These are phyloP conservation scores for Sambucus nigra DNA, from an alignment of 129 eudicot species.

Conservation along the genomic window DNA sequence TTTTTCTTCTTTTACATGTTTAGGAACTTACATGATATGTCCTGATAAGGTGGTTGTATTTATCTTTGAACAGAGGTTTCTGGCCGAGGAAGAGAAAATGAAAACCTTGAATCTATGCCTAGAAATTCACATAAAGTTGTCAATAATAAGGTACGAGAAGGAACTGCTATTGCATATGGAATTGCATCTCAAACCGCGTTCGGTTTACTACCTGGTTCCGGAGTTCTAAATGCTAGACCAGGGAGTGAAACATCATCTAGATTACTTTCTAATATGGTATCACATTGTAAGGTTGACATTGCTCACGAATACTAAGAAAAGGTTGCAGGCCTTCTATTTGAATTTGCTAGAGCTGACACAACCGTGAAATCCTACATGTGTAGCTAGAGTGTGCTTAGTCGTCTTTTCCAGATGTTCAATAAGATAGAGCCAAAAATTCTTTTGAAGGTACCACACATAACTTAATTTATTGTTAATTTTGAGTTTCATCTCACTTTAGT, in stretches of 20 bases:
- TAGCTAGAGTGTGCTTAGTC: constrained; percentile 83
- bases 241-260: constrained; percentile 98
- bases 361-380: constrained; percentile 95
- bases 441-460: constrained; percentile 50
- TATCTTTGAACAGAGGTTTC: constrained; percentile 60
- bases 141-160: constrained; percentile 69
- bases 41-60: neutral
- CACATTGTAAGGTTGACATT: constrained; percentile 88
- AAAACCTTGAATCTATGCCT: constrained; percentile 42
- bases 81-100: constrained; percentile 78
- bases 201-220: constrained; percentile 95
- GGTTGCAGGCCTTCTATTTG: constrained; percentile 89
- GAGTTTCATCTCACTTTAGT: neutral
- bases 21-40: too few relatives aligned
- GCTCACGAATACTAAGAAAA: constrained; percentile 86
- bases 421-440: constrained; percentile 85
- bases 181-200: constrained; percentile 81
- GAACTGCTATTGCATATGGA: constrained; percentile 68
- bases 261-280: constrained; percentile 75
- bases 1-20: too few relatives aligned
- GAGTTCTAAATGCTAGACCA: constrained; percentile 91
- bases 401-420: constrained; percentile 96
- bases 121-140: constrained; percentile 45
- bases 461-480: constrained; percentile 1
- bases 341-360: constrained; percentile 91